Base-by-base conservation (phyloP, 129 eudicot genomes). In the Pseudognaphalium luteoalbum region DNA sequence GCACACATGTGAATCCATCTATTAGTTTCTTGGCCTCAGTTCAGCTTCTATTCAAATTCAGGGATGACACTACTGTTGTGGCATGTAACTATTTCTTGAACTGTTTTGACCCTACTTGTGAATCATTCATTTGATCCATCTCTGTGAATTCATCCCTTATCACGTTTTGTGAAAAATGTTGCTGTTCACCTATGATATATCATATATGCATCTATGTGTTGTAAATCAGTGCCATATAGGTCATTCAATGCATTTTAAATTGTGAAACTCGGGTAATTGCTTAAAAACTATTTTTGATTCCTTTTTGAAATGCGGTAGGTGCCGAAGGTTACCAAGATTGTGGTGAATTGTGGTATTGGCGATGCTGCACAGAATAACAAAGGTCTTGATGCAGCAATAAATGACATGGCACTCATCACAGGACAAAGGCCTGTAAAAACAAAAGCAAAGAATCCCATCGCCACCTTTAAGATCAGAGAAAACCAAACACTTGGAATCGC, bases 351-450 rank as follows among this genome's bases (percentile, higher is more conserved):
- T 83, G 98, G 97, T 73, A 93, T 93, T 42, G 98, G 99, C 79
- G 97, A 94, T 62, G 99, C 99, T 71, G 90, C 93, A n/a, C 99
- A 94, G 87, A 94, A 94, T 52, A 73, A 77, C 50, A 94, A 91
- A 83, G 99, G 97, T 77, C 82, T 94, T 74, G 99, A 94, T 20
- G 93, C 92, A 16, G 97, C 97, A 50, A 79, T 91, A 47, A 91
- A 91, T 54, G 97, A 94, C 61, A 85, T 94, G 85, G 97, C 97
- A 15, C 87, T 84, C 25, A 89, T 94, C 73, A 89, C 99, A 15
- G 99, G 97, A 70, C 99, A 94, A 81, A 85, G 94, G 82, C 99
- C 99, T 10, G 86, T 91, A 17, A 94, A 91, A 80, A 94, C 99
- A 1, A 85, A 89, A 77, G 99, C 99, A 54, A 89, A 87, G 79